Conservation (phyloP, 225 moss, liverwort and hornwort genomes). For the Neckera pumila region DNA sequence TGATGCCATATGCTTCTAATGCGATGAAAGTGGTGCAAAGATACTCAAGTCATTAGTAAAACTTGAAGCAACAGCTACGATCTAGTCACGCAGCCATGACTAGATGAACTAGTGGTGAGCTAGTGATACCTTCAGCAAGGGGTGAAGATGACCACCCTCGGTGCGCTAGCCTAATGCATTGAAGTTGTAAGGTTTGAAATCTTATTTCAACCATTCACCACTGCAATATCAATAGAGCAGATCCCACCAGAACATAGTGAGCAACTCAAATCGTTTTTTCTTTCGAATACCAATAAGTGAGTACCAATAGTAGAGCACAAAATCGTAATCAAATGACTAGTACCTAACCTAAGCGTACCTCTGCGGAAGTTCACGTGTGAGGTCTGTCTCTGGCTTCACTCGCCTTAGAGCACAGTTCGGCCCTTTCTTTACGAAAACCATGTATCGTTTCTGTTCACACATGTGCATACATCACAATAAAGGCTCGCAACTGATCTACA, state of each 20-base stretch:
- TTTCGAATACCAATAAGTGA: neutral
- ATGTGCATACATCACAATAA: neutral
- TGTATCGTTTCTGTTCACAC: conserved; percentile 20
- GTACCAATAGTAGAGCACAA: neutral
- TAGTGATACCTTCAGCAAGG: conserved; percentile 62
- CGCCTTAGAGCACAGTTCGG: conserved; percentile 65
- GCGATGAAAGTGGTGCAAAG: neutral
- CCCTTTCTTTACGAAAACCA: conserved; percentile 43
- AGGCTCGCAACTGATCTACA: neutral
- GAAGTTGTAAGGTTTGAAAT: conserved; percentile 75
- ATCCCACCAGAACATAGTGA: neutral
- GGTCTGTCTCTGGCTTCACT: conserved; percentile 81
- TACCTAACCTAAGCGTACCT: conserved; percentile 18
- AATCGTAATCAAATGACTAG: neutral
- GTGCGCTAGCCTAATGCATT: conserved; percentile 71
- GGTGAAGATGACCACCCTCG: conserved; percentile 84
- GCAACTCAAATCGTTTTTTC: neutral
- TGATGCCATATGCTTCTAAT: neutral
- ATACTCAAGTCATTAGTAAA: neutral
- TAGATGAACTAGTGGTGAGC: neutral
- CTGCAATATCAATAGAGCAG: conserved; percentile 11
- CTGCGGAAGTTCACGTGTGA: conserved; percentile 72
- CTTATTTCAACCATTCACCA: conserved; percentile 71
- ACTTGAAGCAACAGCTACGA: neutral
- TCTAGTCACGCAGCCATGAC: neutral